Conservation (phyloP, 106 monocot genomes). For the Gastrodia elata region DNA sequence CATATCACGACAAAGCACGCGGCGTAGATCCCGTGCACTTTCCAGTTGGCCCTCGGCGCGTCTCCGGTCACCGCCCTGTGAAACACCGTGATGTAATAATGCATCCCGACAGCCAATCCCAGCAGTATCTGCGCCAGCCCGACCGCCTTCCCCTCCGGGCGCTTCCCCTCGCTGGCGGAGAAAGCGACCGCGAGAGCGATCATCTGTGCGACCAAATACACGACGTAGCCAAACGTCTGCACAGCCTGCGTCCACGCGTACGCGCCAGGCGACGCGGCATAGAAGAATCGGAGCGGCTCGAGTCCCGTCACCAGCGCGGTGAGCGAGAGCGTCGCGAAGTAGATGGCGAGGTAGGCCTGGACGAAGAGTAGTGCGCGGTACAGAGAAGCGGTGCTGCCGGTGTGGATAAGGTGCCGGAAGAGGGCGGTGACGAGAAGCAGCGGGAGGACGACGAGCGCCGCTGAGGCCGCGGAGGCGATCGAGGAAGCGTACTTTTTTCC, state of each 20-base stretch:
- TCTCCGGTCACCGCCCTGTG: slow-evolving; percentile 70
- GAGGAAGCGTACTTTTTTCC: slow-evolving; percentile 54
- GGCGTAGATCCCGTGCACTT: slow-evolving; percentile 64
- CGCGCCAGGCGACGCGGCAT: slow-evolving; percentile 44
- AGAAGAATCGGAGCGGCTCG: slow-evolving; percentile 72
- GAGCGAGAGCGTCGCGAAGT: slow-evolving; percentile 64
- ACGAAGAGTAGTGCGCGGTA: slow-evolving; percentile 39
- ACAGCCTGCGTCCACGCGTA: slow-evolving; percentile 71
- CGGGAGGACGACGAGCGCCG: slow-evolving; percentile 36
- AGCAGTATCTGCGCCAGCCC: slow-evolving; percentile 9
- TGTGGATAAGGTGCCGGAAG: slow-evolving; percentile 21
- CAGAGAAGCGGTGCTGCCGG: slow-evolving; percentile 38
- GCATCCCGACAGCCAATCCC: slow-evolving; percentile 56
- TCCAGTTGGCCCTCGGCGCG: slow-evolving; percentile 71
- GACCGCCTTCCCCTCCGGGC: slow-evolving; percentile 1
- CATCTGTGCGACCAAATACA: slow-evolving; percentile 47
- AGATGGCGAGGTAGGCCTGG: slow-evolving; percentile 67
- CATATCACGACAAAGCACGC: slow-evolving; percentile 61
- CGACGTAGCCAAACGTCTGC: slow-evolving; percentile 54
- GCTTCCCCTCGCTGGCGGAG: slow-evolving; percentile 12
- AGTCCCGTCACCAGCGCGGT: slow-evolving; percentile 49
- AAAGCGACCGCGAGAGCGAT: slow-evolving; percentile 32
- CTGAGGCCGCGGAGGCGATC: slow-evolving; percentile 40
- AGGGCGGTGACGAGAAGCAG: slow-evolving; percentile 41
- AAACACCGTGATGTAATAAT: slow-evolving; percentile 79